phyloP scores from a whole-genome alignment of 116 monocot genomes.

The Dioscorea cayenensis region DNA sequence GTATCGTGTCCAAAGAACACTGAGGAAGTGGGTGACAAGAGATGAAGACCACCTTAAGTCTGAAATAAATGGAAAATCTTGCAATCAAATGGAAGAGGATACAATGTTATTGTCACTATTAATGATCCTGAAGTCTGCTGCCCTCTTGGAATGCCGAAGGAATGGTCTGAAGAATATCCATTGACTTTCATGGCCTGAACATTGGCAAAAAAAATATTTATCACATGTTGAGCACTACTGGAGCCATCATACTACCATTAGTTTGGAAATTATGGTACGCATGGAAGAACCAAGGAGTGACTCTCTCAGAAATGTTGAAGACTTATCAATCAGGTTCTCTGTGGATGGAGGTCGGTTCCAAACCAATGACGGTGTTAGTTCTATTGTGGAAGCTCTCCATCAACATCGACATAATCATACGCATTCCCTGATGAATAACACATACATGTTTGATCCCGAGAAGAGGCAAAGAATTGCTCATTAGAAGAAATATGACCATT shows the following conservation, averaged over 20 bases:
- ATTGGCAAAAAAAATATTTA: conserved; percentile 50
- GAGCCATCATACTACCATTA: conserved; percentile 16
- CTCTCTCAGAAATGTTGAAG: conserved; percentile 51
- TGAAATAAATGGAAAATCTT: too few species aligned
- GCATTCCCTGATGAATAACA: not conserved
- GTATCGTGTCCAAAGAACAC: too few species aligned
- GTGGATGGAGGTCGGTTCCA: conserved; percentile 14
- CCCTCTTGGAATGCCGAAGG: conserved; percentile 61
- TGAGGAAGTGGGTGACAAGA: too few species aligned
- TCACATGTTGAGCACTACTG: conserved; percentile 29
- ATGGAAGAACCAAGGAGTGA: conserved; percentile 51
- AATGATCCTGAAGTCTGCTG: too few species aligned
- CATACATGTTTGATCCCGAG: conserved; percentile 6
- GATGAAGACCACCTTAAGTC: too few species aligned
- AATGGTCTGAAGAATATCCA: conserved; percentile 72
- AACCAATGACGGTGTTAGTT: conserved; percentile 2
- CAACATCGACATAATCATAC: conserved; percentile 2
- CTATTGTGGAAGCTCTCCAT: conserved; percentile 34
- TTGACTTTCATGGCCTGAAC: conserved; percentile 82
- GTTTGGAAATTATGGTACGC: conserved; percentile 7
- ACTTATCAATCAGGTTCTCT: conserved; percentile 50
- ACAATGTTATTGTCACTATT: too few species aligned
- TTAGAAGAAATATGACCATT: too few species aligned
- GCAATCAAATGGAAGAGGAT: too few species aligned
- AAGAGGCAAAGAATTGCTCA: too few species aligned